phyloP scores from a whole-genome alignment of 169 alveolate species.

The Amoebophrya sp. region DNA sequence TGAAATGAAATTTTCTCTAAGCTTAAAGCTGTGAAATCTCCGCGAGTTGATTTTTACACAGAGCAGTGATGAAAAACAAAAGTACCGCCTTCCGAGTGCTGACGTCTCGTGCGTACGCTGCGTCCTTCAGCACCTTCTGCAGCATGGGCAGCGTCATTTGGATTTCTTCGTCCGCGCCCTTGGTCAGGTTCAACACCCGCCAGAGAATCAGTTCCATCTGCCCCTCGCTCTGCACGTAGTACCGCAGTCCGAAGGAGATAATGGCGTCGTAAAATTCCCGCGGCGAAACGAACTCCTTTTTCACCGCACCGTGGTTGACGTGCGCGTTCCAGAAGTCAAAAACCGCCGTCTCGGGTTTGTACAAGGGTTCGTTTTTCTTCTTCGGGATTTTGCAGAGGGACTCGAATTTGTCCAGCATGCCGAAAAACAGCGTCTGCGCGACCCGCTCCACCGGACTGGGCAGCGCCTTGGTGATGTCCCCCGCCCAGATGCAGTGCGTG shows the following conservation, averaged over 20 bases:
- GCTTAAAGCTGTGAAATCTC: too few species aligned
- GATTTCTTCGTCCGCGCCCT: not conserved
- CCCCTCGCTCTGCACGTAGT: not conserved
- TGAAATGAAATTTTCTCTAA: too few species aligned
- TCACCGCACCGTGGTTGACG: too few species aligned
- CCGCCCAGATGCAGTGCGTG: not conserved
- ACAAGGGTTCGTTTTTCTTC: too few species aligned
- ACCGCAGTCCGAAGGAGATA: not conserved
- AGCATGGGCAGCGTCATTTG: not conserved
- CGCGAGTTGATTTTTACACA: too few species aligned
- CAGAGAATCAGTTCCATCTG: not conserved
- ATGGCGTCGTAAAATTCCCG: not conserved
- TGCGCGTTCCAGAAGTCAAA: too few species aligned
- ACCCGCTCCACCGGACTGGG: not conserved
- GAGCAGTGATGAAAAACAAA: too few species aligned
- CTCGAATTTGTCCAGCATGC: not conserved
- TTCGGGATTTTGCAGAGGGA: not conserved
- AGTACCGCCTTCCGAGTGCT: not conserved
- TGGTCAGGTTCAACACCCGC: not conserved
- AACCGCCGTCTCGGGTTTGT: too few species aligned
- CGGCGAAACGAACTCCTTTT: too few species aligned
- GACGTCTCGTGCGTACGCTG: not conserved
- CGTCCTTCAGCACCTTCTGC: not conserved
- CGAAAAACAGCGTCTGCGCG: not conserved
- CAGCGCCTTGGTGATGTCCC: not conserved